Percentiles rank a stretch among this genome's conserved stretches.
phyloP scores from a whole-genome alignment of 805 yeast genomes.

The Saturnispora serradocipensis region DNA sequence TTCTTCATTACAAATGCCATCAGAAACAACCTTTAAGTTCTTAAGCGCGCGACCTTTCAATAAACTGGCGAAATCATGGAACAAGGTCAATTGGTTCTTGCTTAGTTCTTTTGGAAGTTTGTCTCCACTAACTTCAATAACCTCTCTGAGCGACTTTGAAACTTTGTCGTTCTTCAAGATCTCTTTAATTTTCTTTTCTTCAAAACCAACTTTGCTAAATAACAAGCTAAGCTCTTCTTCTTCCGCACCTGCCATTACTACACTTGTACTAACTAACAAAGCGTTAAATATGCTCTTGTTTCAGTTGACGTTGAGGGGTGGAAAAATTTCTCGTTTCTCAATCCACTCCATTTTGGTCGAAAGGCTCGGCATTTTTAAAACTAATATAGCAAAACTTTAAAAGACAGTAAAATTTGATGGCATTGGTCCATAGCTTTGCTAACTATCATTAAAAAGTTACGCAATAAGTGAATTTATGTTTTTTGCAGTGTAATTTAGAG shows the following conservation, averaged over 20 bases:
- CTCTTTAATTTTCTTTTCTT: constrained; percentile 68
- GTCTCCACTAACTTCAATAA: constrained; percentile 37
- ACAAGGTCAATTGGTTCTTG: constrained; percentile 54
- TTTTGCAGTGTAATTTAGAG: too few relatives aligned
- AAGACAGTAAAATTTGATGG: too few relatives aligned
- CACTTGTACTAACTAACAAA: not conserved
- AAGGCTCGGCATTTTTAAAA: not conserved
- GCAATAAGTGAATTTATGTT: too few relatives aligned
- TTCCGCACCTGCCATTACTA: constrained; percentile 2
- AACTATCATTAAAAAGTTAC: too few relatives aligned
- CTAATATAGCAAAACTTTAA: too few relatives aligned
- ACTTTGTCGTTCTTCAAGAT: constrained; percentile 82
- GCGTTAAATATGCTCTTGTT: not conserved
- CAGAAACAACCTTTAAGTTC: constrained; percentile 43
- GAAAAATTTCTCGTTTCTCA: not conserved
- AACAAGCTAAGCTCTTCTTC: constrained; percentile 24
- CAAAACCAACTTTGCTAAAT: constrained; percentile 50
- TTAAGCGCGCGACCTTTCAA: constrained; percentile 49
- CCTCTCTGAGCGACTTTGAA: constrained; percentile 53
- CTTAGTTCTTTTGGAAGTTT: constrained; percentile 20
- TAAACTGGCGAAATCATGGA: constrained; percentile 71
- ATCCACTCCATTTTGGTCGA: not conserved
- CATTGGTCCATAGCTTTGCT: too few relatives aligned
- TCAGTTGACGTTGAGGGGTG: not conserved
- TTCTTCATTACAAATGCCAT: constrained; percentile 55